Conservation (phyloP, 2,329 filamentous ascomycete species). For the Colletotrichum acutatum region DNA sequence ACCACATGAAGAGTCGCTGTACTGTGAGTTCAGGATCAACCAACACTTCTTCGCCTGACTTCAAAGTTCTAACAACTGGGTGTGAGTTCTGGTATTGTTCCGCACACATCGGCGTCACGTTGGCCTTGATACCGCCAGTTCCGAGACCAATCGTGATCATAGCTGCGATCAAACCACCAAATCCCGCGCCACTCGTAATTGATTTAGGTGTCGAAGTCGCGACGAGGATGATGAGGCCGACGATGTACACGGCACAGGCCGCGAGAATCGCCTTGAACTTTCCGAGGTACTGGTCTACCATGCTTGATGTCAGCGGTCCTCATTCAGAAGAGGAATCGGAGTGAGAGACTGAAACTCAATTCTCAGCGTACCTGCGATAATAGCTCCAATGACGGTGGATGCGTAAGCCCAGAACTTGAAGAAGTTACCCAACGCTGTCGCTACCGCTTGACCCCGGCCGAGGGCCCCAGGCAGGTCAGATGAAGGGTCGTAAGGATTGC, state of each 20-base stretch:
- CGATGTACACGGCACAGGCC: constrained; percentile 47
- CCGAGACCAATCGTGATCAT: constrained; percentile 74
- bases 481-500: constrained; percentile 38
- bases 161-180: constrained; percentile 63
- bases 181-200: constrained; percentile 50
- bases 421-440: constrained; percentile 40
- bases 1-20: constrained; percentile 72
- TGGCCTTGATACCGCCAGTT: constrained; percentile 77
- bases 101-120: constrained; percentile 67
- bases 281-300: constrained; percentile 67
- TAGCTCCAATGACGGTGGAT: constrained; percentile 18
- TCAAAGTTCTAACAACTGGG: constrained; percentile 60
- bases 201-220: constrained; percentile 56
- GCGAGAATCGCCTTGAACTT: constrained; percentile 70
- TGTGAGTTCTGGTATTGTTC: constrained; percentile 70
- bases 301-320: constrained; percentile 26
- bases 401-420: constrained; percentile 42
- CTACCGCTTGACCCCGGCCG: constrained; percentile 37
- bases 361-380: constrained; percentile 2
- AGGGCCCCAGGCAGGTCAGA: constrained; percentile 36
- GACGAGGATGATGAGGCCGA: constrained; percentile 50
- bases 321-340: fast-evolving
- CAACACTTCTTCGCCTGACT: constrained; percentile 68
- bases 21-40: constrained; percentile 75
- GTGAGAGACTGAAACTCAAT: too few relatives aligned